These are phyloP conservation scores for Pseudogymnoascus sp. DNA, from an alignment of 2,329 filamentous ascomycete genomes.

Conservation along the genomic window DNA sequence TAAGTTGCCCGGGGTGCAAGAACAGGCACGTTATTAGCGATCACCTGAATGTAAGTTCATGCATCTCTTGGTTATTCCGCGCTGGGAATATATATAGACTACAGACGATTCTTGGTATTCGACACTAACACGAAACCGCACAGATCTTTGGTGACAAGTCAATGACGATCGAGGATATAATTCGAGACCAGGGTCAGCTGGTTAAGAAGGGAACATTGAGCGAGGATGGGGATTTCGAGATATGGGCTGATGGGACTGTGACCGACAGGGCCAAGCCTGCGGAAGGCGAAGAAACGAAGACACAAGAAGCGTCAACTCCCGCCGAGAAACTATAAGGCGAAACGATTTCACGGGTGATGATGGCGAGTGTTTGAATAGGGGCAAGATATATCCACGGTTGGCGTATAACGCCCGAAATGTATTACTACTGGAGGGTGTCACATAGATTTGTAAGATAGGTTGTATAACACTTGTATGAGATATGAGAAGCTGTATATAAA, in stretches of 20 bases:
- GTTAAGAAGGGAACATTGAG: constrained; percentile 66
- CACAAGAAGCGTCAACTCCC: neutral
- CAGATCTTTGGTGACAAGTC: constrained; percentile 65
- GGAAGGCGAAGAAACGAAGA: neutral
- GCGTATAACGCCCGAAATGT: neutral
- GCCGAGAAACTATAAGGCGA: neutral
- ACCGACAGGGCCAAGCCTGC: constrained; percentile 17
- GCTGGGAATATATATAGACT: neutral
- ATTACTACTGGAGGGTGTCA: neutral
- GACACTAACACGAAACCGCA: constrained; percentile 13
- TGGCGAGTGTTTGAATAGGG: constrained; percentile 2
- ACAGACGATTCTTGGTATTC: too few species aligned
- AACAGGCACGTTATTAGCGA: constrained; percentile 89
- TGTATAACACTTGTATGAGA: constrained; percentile 5
- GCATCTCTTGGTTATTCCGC: neutral
- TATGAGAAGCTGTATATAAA: neutral
- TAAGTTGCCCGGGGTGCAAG: constrained; percentile 78
- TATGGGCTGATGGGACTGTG: constrained; percentile 62
- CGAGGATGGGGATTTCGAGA: constrained; percentile 80
- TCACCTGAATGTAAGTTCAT: constrained; percentile 56
- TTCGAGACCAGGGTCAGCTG: constrained; percentile 66
- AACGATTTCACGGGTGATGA: neutral
- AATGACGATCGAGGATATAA: constrained; percentile 69
- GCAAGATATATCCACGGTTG: neutral
- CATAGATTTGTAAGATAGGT: constrained; percentile 4